phyloP scores from a whole-genome alignment of 2,329 filamentous ascomycete species.

The Colletotrichum chlorophyti region DNA sequence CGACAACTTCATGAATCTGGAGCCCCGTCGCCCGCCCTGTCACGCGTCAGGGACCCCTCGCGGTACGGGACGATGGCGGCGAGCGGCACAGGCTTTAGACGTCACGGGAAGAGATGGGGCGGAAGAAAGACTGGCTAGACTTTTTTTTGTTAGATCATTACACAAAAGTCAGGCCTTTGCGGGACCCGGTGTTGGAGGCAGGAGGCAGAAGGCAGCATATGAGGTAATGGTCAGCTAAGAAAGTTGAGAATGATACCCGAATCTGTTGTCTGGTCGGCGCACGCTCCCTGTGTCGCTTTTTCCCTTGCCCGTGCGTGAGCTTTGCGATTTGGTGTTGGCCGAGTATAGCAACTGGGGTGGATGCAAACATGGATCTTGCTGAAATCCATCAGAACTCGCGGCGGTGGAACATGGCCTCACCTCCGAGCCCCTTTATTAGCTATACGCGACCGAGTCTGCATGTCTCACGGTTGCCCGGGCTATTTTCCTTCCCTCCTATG shows the following conservation, averaged over 20 bases:
- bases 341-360: neutral
- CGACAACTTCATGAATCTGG: neutral
- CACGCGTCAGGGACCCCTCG: too few species aligned
- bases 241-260: slow-evolving; percentile 46
- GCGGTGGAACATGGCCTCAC: too few species aligned
- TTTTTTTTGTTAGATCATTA: slow-evolving; percentile 17
- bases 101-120: neutral
- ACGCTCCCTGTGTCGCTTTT: too few species aligned
- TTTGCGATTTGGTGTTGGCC: neutral
- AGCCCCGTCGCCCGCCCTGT: neutral
- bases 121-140: slow-evolving; percentile 4
- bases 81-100: neutral
- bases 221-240: slow-evolving; percentile 31
- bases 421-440: too few species aligned
- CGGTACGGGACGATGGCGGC: neutral
- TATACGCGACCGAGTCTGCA: too few species aligned
- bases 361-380: too few species aligned
- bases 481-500: too few species aligned
- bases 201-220: slow-evolving; percentile 22
- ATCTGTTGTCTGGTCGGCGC: slow-evolving; percentile 37
- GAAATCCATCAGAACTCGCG: too few species aligned
- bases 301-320: too few species aligned
- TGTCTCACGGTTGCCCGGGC: too few species aligned
- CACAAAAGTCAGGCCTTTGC: neutral
- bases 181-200: slow-evolving; percentile 2